phyloP scores from a whole-genome alignment of 2,329 filamentous ascomycete genomes.

The Juglanconis sp. region DNA sequence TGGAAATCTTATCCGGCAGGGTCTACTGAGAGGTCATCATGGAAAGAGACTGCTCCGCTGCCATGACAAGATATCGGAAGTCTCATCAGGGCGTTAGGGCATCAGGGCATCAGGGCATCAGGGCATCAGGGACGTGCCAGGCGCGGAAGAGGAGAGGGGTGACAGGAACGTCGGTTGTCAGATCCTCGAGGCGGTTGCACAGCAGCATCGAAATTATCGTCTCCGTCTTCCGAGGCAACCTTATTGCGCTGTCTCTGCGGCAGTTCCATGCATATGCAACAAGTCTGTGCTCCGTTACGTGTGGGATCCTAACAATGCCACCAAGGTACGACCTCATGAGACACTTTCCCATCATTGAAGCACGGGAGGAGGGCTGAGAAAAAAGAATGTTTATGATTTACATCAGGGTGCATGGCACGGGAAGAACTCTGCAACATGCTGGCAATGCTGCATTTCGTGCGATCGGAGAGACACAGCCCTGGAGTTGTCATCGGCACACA shows the following conservation, averaged over 20 bases:
- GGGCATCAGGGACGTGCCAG: no score
- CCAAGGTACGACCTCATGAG: neutral
- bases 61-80: neutral
- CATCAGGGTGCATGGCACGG: neutral
- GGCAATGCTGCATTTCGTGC: neutral
- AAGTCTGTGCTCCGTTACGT: slow-evolving; percentile 1
- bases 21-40: no score
- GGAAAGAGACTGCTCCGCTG: no score
- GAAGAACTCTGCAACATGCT: neutral
- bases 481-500: neutral
- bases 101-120: no score
- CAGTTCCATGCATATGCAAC: slow-evolving; percentile 1
- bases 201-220: slow-evolving; percentile 3
- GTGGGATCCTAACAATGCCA: slow-evolving; percentile 1
- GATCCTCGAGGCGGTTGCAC: slow-evolving; percentile 4
- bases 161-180: neutral
- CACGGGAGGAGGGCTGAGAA: neutral
- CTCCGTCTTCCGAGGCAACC: neutral
- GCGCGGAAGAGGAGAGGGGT: neutral
- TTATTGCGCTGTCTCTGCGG: neutral
- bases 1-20: neutral
- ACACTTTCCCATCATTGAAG: neutral
- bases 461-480: neutral
- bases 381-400: neutral
- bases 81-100: neutral